phyloP scores from a whole-genome alignment of 2,329 filamentous ascomycete genomes.

The Fusarium papillatum region DNA sequence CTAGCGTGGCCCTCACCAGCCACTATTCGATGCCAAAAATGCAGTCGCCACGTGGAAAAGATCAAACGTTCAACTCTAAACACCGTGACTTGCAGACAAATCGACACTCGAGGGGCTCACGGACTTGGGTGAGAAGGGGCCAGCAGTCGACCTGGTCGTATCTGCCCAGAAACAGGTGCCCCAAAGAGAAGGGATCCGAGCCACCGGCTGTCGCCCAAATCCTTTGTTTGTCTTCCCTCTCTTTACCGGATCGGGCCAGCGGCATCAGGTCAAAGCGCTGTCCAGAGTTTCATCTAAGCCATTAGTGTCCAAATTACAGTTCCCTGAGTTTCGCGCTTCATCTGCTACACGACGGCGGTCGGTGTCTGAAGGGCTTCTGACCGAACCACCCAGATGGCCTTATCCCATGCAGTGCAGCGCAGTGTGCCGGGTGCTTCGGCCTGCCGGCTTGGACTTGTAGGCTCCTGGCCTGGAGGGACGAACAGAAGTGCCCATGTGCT shows the following conservation, averaged over 20 bases:
- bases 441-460: neutral
- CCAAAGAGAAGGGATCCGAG: conserved; percentile 3
- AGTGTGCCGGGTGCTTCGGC: conserved; percentile 11
- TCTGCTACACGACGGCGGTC: conserved; percentile 3
- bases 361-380: conserved; percentile 6
- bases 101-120: neutral
- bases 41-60: conserved; percentile 27
- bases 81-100: neutral
- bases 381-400: conserved; percentile 14
- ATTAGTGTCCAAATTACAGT: conserved; percentile 34
- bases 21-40: conserved; percentile 14
- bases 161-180: conserved; percentile 3
- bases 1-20: conserved; percentile 13
- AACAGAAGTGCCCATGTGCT: conserved; percentile 3
- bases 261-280: conserved; percentile 38
- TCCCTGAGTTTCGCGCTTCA: conserved; percentile 19
- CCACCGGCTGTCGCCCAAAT: conserved; percentile 3
- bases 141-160: conserved; percentile 6
- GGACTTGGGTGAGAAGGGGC: conserved; percentile 7
- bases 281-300: conserved; percentile 41
- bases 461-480: neutral
- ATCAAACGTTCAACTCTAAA: conserved; percentile 10
- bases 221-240: conserved; percentile 19
- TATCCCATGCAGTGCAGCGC: neutral
- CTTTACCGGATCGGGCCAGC: conserved; percentile 18